These are phyloP conservation scores for Yamadazyma songkhlaensis DNA, from an alignment of 1,139 yeast species.

Conservation along the genomic window DNA sequence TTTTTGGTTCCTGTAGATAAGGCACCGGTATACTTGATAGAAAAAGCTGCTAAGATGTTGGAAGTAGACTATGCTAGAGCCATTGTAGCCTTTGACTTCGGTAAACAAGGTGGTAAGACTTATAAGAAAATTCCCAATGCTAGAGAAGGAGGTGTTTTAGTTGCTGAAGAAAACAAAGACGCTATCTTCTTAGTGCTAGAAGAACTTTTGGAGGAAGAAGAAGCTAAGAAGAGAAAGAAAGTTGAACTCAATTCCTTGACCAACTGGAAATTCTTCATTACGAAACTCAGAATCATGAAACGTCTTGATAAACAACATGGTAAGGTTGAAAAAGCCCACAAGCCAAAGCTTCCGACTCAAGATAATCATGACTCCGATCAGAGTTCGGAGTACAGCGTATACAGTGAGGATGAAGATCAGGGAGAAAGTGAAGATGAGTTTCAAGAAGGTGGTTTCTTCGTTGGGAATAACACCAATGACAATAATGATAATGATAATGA, in stretches of 20 bases:
- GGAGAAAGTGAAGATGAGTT: conserved; percentile 2
- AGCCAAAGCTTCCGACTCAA: conserved; percentile 6
- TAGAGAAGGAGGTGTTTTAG: conserved; percentile 71
- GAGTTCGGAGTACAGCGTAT: conserved; percentile 11
- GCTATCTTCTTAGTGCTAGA: conserved; percentile 61
- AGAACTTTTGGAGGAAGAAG: conserved; percentile 54
- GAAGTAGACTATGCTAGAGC: conserved; percentile 85
- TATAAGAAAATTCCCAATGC: conserved; percentile 54
- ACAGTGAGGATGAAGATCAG: conserved; percentile 11
- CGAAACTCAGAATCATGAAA: conserved; percentile 69
- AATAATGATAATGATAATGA: too few species aligned
- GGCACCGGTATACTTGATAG: conserved; percentile 49
- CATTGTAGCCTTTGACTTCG: conserved; percentile 80
- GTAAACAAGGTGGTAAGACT: conserved; percentile 13
- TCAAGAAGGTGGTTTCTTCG: conserved; percentile 2
- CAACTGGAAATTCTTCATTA: conserved; percentile 71
- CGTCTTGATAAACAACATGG: conserved; percentile 71
- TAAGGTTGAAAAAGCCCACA: conserved; percentile 15
- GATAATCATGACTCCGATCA: conserved; percentile 8
- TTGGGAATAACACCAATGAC: not conserved
- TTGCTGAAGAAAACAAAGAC: conserved; percentile 60
- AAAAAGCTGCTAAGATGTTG: conserved; percentile 66
- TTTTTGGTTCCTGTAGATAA: conserved; percentile 28
- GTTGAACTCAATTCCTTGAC: conserved; percentile 53
- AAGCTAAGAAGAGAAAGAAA: conserved; percentile 44